Evolutionary conservation across 805 yeast species (phyloP).

Genomic region (Tetrapisispora fleetii): DNA sequence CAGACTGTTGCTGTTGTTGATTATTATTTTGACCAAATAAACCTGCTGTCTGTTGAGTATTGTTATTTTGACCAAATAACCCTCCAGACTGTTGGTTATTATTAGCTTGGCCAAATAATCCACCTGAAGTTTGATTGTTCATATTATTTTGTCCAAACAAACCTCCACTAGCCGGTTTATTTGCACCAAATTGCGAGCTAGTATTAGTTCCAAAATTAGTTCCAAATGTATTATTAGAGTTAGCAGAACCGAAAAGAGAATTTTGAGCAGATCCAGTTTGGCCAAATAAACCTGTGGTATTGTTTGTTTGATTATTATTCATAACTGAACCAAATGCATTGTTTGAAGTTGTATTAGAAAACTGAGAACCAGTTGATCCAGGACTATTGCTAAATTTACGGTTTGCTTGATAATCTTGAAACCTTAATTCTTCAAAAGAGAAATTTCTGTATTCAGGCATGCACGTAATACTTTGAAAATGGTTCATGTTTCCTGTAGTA

Average conservation of each 20-base stretch:
- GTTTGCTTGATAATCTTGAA: constrained; percentile 75
- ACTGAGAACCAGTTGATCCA: constrained; percentile 8
- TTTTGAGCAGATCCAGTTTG: not conserved
- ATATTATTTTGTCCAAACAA: constrained; percentile 19
- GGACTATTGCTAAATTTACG: constrained; percentile 21
- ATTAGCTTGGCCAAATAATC: constrained; percentile 16
- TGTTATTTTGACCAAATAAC: constrained; percentile 27
- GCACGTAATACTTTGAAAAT: constrained; percentile 64
- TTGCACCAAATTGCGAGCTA: constrained; percentile 33
- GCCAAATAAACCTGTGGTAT: constrained; percentile 5
- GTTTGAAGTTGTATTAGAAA: constrained; percentile 13
- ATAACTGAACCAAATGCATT: constrained; percentile 12
- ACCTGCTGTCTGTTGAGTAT: constrained; percentile 20
- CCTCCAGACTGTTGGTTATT: constrained; percentile 26
- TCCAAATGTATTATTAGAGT: constrained; percentile 10
- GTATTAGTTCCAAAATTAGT: constrained; percentile 19
- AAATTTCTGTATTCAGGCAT: constrained; percentile 85
- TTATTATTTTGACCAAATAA: constrained; percentile 21
- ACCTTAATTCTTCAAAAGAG: constrained; percentile 81
- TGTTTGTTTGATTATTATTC: constrained; percentile 6
- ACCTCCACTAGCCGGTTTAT: constrained; percentile 20
- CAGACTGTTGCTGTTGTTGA: constrained; percentile 9
- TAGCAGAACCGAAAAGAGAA: constrained; percentile 12
- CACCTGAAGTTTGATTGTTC: constrained; percentile 20
- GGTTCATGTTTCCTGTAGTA: constrained; percentile 42